A percentile compares a stretch with the other conserved stretches of the same genome.
Evolutionary conservation across 164 flowering plant species (phyloP).

Genomic region (Nymphaea colorata): DNA sequence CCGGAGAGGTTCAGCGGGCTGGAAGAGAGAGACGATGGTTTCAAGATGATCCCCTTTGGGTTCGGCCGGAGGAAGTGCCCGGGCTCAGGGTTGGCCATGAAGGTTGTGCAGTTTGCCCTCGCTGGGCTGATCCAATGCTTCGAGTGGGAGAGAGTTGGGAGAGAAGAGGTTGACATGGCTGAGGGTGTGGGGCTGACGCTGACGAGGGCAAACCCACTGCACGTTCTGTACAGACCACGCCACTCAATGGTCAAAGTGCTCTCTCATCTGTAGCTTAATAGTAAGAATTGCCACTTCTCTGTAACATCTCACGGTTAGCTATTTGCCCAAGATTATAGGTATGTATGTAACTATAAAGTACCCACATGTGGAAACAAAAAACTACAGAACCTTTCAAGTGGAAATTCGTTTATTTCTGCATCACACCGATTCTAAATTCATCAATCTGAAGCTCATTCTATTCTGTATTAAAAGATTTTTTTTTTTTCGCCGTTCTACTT

Average conservation of each 20-base stretch:
- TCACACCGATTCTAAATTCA: no score
- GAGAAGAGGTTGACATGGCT: constrained; percentile 5
- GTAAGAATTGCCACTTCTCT: not conserved
- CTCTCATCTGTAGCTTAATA: constrained; percentile 3
- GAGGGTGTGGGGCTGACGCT: constrained; percentile 6
- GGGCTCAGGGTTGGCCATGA: constrained; percentile 9
- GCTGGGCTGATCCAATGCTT: constrained; percentile 7
- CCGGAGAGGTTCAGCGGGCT: constrained; percentile 36
- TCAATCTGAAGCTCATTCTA: no score
- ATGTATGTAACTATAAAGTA: not conserved
- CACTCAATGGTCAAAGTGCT: constrained; percentile 2
- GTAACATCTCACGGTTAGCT: not conserved
- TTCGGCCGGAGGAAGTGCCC: constrained; percentile 16
- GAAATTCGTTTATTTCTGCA: no score
- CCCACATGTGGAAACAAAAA: not conserved
- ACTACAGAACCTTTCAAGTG: not conserved
- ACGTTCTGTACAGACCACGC: constrained; percentile 4
- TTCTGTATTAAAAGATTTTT: no score
- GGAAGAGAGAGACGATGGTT: constrained; percentile 7
- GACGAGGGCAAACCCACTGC: constrained; percentile 5
- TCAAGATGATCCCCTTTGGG: constrained; percentile 14
- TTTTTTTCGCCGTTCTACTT: no score
- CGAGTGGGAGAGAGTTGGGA: constrained; percentile 6
- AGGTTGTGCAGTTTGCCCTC: constrained; percentile 4
- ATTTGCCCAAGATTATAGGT: not conserved